These are phyloP conservation scores for Rhodocollybia butyracea DNA, from an alignment of 768 basidiomycete species.

Conservation along the genomic window DNA sequence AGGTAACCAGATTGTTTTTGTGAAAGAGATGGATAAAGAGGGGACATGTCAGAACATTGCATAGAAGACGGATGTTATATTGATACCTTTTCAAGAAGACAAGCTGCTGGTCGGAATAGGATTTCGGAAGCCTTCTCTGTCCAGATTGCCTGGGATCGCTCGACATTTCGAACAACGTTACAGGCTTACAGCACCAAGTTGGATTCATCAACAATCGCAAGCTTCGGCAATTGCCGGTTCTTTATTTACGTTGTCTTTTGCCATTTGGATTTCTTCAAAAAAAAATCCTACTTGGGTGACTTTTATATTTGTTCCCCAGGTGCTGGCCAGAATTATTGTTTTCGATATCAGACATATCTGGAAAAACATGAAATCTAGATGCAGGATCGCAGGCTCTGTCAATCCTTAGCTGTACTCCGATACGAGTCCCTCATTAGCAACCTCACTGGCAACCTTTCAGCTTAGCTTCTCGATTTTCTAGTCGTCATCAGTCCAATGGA, in stretches of 20 bases:
- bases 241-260: not conserved
- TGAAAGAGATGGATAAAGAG: conserved; percentile 5
- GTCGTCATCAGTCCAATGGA: no score
- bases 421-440: no score
- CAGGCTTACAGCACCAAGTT: not conserved
- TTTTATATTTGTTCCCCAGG: no score
- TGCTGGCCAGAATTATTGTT: no score
- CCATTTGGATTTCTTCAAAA: conserved; percentile 5
- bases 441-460: no score
- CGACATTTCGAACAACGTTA: conserved; percentile 10
- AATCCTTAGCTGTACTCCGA: no score
- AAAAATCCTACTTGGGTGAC: not conserved
- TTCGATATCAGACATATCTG: no score
- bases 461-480: no score
- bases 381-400: no score
- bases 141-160: conserved; percentile 55
- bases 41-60: conserved; percentile 8
- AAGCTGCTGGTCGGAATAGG: conserved; percentile 63
- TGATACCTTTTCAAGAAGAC: conserved; percentile 50
- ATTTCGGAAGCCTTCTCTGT: conserved; percentile 56
- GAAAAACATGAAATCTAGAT: no score
- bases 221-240: conserved; percentile 6
- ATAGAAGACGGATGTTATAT: not conserved
- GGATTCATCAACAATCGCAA: conserved; percentile 9
- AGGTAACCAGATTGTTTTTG: conserved; percentile 5